Conservation (phyloP, 345 rosid species). For the Gossypium stocksii region DNA sequence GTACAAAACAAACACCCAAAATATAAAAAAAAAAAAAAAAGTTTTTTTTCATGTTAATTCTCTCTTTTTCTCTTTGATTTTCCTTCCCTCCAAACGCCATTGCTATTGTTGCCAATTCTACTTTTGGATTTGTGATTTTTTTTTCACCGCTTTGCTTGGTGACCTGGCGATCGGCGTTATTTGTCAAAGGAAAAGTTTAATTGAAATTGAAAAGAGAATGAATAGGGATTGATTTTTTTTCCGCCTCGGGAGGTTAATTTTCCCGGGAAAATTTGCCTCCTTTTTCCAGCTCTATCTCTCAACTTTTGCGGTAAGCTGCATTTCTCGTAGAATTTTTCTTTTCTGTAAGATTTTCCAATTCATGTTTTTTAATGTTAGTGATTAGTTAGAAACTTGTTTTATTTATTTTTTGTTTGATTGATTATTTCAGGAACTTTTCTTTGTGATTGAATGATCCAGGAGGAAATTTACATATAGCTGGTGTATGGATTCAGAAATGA, state of each 20-base stretch:
- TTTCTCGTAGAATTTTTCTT: not conserved
- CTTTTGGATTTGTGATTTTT: not conserved
- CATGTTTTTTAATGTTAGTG: not conserved
- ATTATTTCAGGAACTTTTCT: conserved; percentile 14
- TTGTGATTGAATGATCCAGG: conserved; percentile 17
- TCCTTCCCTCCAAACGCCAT: conserved; percentile 36
- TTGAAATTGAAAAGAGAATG: not conserved
- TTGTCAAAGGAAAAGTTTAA: not conserved
- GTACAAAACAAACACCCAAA: not conserved
- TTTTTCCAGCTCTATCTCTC: not conserved
- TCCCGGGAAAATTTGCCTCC: conserved; percentile 25
- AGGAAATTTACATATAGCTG: conserved; percentile 14
- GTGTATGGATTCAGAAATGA: conserved; percentile 20
- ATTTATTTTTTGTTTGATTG: not conserved
- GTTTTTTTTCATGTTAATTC: conserved; percentile 15
- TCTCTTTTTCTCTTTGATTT: conserved; percentile 9
- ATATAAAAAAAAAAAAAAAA: not conserved
- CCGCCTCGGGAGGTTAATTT: conserved; percentile 13
- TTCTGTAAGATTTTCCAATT: not conserved
- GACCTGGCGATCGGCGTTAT: not conserved
- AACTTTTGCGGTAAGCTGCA: conserved; percentile 18
- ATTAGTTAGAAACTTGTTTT: not conserved
- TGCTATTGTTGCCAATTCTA: not conserved
- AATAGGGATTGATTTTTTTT: not conserved
- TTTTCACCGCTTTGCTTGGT: not conserved